These are phyloP conservation scores for Rhizophagus prolifer DNA, from an alignment of 192 early-diverging fungal species.

Conservation along the genomic window DNA sequence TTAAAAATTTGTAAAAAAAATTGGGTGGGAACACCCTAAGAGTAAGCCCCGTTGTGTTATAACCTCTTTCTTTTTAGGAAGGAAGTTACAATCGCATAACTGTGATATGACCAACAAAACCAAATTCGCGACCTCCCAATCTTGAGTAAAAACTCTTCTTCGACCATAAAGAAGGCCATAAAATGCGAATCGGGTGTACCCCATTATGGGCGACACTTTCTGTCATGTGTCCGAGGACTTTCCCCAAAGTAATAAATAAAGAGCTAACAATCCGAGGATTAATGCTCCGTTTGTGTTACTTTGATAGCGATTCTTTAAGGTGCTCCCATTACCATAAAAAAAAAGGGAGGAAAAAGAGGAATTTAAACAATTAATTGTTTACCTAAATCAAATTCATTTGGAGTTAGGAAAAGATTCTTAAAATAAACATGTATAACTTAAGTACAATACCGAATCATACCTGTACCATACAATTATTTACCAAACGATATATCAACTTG, in stretches of 20 bases:
- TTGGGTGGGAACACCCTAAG: conserved; percentile 28
- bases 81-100: conserved; percentile 34
- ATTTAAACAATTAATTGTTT: neutral
- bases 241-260: conserved; percentile 31
- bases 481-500: neutral
- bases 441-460: too few species aligned
- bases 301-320: conserved; percentile 29
- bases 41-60: conserved; percentile 38
- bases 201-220: conserved; percentile 34
- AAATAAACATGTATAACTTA: too few species aligned
- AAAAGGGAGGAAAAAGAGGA: neutral
- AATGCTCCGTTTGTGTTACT: conserved; percentile 28
- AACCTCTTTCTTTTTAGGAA: neutral
- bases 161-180: neutral
- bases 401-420: too few species aligned
- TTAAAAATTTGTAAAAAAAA: neutral
- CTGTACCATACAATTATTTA: too few species aligned
- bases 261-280: conserved; percentile 24
- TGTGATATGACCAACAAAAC: conserved; percentile 35
- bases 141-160: neutral
- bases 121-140: neutral
- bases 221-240: conserved; percentile 39
- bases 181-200: conserved; percentile 11
- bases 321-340: conserved; percentile 7
- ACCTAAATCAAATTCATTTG: neutral